A percentile compares a stretch with the other conserved stretches of the same genome.
These are phyloP conservation scores for Abrus precatorius DNA, from an alignment of 306 rosid species.

Conservation along the genomic window DNA sequence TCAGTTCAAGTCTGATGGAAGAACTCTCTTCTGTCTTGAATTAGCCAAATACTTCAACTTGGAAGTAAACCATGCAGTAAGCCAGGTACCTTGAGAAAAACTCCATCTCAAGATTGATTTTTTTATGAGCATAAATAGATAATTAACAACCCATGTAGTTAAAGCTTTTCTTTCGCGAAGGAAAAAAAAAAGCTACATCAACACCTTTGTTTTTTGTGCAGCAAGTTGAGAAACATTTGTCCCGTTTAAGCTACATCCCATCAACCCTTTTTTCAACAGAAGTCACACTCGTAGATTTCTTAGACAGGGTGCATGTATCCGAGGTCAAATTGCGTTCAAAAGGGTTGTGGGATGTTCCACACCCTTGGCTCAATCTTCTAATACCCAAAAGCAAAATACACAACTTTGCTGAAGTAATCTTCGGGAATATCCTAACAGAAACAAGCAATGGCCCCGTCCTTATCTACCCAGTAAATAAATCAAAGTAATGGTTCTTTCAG, in stretches of 20 bases:
- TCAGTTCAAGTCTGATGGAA: conserved; percentile 90
- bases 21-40: conserved; percentile 86
- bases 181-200: background rate
- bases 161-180: background rate
- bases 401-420: conserved; percentile 75
- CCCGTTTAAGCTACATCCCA: conserved; percentile 67
- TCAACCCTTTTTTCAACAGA: conserved; percentile 87
- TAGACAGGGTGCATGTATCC: conserved; percentile 92
- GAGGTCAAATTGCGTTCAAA: conserved; percentile 88
- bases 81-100: conserved; percentile 63
- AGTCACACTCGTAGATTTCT: conserved; percentile 78
- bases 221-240: conserved; percentile 70
- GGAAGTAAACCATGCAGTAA: conserved; percentile 49
- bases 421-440: conserved; percentile 81
- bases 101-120: conserved; percentile 32
- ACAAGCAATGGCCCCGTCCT: conserved; percentile 80
- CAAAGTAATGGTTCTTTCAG: conserved; percentile 57
- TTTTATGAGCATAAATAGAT: conserved; percentile 5
- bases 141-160: background rate
- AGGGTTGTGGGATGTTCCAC: conserved; percentile 96
- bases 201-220: conserved; percentile 47
- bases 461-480: conserved; percentile 90
- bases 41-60: conserved; percentile 81
- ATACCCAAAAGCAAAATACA: conserved; percentile 87
- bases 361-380: conserved; percentile 98